These are phyloP conservation scores for Colletotrichum sp. DNA, from an alignment of 2,329 filamentous ascomycete species.

Conservation along the genomic window DNA sequence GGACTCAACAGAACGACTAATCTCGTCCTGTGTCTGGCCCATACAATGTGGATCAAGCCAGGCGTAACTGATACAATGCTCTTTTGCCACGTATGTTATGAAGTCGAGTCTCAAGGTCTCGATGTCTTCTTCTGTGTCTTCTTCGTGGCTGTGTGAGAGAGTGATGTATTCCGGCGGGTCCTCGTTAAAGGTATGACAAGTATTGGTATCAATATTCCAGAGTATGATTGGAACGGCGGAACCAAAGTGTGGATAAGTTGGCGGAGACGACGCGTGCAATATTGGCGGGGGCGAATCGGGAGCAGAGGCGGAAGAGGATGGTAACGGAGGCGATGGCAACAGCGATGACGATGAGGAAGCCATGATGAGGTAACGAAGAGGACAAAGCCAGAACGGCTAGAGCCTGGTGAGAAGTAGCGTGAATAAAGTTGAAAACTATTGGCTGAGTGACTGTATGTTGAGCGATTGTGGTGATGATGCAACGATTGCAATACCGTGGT, in stretches of 20 bases:
- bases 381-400: not conserved
- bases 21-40: not conserved
- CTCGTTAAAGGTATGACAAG: not conserved
- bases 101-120: not conserved
- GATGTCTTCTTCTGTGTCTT: not conserved
- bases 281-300: not conserved
- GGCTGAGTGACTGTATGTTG: not conserved
- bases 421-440: not conserved
- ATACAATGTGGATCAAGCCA: not conserved
- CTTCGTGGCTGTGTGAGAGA: not conserved
- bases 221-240: not conserved
- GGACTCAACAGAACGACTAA: not conserved
- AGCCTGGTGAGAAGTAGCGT: not conserved
- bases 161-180: not conserved
- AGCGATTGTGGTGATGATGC: not conserved
- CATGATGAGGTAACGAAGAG: not conserved
- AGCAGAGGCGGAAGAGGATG: not conserved
- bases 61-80: rapidly evolving
- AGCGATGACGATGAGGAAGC: not conserved
- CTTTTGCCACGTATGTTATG: not conserved
- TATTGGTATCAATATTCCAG: not conserved
- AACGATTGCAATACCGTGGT: not conserved
- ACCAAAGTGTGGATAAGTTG: not conserved
- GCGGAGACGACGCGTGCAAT: not conserved
- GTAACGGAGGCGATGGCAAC: not conserved